These are phyloP conservation scores for Helianthus tuberosus DNA, from an alignment of 129 eudicot species.

Conservation along the genomic window DNA sequence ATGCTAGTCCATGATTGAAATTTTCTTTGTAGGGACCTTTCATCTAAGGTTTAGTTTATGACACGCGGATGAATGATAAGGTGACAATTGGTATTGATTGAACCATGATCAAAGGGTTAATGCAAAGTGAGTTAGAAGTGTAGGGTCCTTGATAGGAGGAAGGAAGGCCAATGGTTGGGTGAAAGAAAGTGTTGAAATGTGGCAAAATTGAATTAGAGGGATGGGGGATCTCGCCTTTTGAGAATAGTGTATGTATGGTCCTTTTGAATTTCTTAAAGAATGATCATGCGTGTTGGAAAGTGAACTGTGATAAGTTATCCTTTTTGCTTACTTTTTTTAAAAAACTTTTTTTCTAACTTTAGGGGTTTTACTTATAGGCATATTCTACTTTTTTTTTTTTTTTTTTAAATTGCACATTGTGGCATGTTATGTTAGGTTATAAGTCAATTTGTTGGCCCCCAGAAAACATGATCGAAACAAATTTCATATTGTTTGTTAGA, in stretches of 20 bases:
- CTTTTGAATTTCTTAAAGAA: slow-evolving; percentile 59
- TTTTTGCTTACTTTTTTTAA: background rate
- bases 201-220: slow-evolving; percentile 28
- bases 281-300: slow-evolving; percentile 74
- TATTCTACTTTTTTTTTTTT: slow-evolving; percentile 15
- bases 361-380: background rate
- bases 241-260: slow-evolving; percentile 36
- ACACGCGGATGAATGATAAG: slow-evolving; percentile 35
- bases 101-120: slow-evolving; percentile 29
- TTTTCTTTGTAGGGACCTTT: slow-evolving; percentile 41
- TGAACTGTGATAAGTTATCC: slow-evolving; percentile 29
- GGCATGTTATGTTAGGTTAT: slow-evolving; percentile 30
- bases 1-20: slow-evolving; percentile 49
- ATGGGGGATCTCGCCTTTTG: slow-evolving; percentile 35
- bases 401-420: slow-evolving; percentile 17
- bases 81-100: slow-evolving; percentile 45
- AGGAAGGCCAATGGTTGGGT: slow-evolving; percentile 31
- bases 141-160: slow-evolving; percentile 33
- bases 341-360: slow-evolving; percentile 14
- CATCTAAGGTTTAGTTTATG: slow-evolving; percentile 22
- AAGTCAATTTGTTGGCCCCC: slow-evolving; percentile 1
- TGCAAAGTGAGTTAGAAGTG: slow-evolving; percentile 33
- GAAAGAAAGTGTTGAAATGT: slow-evolving; percentile 28
- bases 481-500: background rate
- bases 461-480: background rate